phyloP scores from a whole-genome alignment of 345 rosid species.

The Lagerstroemia speciosa region DNA sequence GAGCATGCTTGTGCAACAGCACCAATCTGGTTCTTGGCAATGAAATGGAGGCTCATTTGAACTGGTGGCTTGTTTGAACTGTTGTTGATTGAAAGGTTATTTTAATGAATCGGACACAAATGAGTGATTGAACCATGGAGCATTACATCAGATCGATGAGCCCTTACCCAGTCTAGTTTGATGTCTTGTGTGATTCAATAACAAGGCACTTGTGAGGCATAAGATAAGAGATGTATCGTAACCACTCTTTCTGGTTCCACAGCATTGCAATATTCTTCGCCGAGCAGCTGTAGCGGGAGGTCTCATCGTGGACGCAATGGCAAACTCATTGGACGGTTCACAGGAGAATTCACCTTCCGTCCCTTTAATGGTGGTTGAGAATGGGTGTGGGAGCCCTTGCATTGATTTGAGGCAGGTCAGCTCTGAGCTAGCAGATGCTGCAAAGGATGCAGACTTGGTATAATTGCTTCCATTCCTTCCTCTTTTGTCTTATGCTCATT shows the following conservation, averaged over 20 bases:
- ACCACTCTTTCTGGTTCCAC: conserved; percentile 19
- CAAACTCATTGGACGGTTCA: conserved; percentile 42
- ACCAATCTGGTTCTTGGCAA: not conserved
- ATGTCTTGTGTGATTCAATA: too few relatives aligned
- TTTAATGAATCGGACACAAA: not conserved
- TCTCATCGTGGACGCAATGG: conserved; percentile 90
- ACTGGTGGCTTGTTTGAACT: too few relatives aligned
- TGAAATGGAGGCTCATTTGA: not conserved
- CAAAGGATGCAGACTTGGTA: conserved; percentile 95
- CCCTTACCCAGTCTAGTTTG: too few relatives aligned
- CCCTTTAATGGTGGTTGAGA: conserved; percentile 96
- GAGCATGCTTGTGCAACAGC: not conserved
- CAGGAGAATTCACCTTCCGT: conserved; percentile 59
- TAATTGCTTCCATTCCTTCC: not conserved
- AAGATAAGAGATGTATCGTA: not conserved
- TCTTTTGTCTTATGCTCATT: not conserved
- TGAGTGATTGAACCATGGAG: not conserved
- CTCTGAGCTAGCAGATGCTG: conserved; percentile 95
- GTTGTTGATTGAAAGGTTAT: not conserved
- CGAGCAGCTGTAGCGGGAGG: conserved; percentile 97
- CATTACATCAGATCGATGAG: not conserved
- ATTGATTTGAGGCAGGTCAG: conserved; percentile 97
- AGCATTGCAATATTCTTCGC: conserved; percentile 94
- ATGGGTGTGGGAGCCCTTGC: conserved; percentile 99
- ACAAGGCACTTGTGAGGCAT: not conserved